Evolutionary conservation across 768 basidiomycete species (phyloP).

Genomic region (Mycena crocata): DNA sequence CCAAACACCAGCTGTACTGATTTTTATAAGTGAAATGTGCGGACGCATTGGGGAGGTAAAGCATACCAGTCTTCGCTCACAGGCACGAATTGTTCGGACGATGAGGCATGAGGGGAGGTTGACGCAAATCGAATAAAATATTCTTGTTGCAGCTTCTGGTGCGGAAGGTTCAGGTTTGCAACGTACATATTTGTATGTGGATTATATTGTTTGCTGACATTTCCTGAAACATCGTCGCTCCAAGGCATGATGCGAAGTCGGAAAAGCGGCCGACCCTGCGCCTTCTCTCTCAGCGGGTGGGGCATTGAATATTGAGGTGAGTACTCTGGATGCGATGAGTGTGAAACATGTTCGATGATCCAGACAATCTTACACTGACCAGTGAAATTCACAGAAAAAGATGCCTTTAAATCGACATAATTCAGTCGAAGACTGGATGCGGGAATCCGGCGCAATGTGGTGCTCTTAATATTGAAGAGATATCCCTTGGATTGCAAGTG

Average conservation of each 20-base stretch:
- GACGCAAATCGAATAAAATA: conserved; percentile 46
- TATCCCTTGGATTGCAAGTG: background rate
- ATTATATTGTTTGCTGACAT: conserved; percentile 47
- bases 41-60: background rate
- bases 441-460: background rate
- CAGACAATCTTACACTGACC: background rate
- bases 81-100: conserved; percentile 44
- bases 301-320: conserved; percentile 10
- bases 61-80: conserved; percentile 33
- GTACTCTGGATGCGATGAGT: background rate
- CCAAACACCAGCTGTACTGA: background rate
- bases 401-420: background rate
- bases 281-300: conserved; percentile 21
- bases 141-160: conserved; percentile 40
- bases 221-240: conserved; percentile 17
- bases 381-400: background rate
- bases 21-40: too few relatives aligned
- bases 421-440: background rate
- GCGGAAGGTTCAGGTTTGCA: conserved; percentile 42
- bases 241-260: background rate
- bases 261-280: background rate
- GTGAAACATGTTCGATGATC: background rate
- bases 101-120: conserved; percentile 45
- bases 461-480: background rate
- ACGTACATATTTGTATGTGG: conserved; percentile 48